phyloP scores from a whole-genome alignment of 768 basidiomycete species.

The Candolleomyces efflorescens region DNA sequence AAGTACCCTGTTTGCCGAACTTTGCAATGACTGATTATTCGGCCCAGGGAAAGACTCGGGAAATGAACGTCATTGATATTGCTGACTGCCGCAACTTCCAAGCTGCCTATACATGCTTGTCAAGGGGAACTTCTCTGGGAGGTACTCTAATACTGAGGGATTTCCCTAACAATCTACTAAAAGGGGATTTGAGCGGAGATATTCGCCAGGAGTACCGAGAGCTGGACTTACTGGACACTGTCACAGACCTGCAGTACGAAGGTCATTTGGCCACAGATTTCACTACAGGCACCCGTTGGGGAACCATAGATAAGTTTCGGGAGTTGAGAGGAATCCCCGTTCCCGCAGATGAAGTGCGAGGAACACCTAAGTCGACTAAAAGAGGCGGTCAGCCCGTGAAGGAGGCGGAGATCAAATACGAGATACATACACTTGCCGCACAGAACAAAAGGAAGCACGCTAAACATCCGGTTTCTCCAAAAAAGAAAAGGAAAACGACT shows the following conservation, averaged over 20 bases:
- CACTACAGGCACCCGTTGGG: not conserved
- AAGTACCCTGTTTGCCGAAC: not conserved
- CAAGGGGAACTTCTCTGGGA: not conserved
- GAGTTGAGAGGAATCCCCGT: too few relatives aligned
- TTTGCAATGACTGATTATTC: constrained; percentile 4
- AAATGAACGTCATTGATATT: constrained; percentile 1
- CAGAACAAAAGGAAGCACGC: too few relatives aligned
- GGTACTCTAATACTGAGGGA: not conserved
- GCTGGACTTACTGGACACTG: not conserved
- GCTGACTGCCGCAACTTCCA: not conserved
- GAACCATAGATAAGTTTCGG: not conserved
- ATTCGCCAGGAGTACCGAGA: not conserved
- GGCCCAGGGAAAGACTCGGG: constrained; percentile 4
- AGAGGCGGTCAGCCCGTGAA: too few relatives aligned
- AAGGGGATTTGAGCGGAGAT: not conserved
- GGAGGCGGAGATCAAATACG: too few relatives aligned
- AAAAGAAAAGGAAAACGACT: too few relatives aligned
- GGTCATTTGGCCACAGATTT: too few relatives aligned
- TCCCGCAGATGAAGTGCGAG: too few relatives aligned
- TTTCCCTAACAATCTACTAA: not conserved
- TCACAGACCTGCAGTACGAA: too few relatives aligned
- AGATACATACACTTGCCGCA: too few relatives aligned
- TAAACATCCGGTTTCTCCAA: too few relatives aligned
- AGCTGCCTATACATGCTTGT: not conserved
- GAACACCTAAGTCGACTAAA: too few relatives aligned